Conservation (phyloP, 345 rosid genomes). For the Euphorbia peplus region DNA sequence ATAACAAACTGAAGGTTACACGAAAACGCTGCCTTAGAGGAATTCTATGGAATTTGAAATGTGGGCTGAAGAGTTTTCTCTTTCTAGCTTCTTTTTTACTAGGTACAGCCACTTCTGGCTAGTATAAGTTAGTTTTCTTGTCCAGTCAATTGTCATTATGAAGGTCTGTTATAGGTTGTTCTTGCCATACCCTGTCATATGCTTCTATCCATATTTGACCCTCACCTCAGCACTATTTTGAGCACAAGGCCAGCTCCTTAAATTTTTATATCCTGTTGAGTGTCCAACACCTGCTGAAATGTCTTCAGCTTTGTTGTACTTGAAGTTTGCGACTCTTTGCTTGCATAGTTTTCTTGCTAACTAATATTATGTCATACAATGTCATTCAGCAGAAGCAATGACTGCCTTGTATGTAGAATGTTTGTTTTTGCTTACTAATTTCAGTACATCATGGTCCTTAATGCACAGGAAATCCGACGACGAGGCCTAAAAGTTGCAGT, state of each 20-base stretch:
- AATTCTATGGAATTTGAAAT: neutral
- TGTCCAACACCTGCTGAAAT: neutral
- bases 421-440: neutral
- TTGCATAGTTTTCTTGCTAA: too few relatives aligned
- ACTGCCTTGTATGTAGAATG: neutral
- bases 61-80: neutral
- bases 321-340: neutral
- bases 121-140: neutral
- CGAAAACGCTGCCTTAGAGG: neutral
- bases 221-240: neutral
- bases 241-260: neutral
- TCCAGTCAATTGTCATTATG: neutral
- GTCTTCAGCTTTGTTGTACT: neutral
- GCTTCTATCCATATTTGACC: neutral
- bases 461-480: conserved; percentile 62
- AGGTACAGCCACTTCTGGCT: neutral
- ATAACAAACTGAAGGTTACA: neutral
- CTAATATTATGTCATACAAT: neutral
- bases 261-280: neutral
- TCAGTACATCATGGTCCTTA: conserved; percentile 8
- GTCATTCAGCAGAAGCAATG: neutral
- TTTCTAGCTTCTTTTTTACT: neutral
- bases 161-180: neutral
- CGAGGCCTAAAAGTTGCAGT: conserved; percentile 82
- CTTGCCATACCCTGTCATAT: neutral